Evolutionary conservation across 164 flowering plant species (phyloP), one percentile per base, ranked within the genome.

Genomic region (Kingdonia uniflora): DNA sequence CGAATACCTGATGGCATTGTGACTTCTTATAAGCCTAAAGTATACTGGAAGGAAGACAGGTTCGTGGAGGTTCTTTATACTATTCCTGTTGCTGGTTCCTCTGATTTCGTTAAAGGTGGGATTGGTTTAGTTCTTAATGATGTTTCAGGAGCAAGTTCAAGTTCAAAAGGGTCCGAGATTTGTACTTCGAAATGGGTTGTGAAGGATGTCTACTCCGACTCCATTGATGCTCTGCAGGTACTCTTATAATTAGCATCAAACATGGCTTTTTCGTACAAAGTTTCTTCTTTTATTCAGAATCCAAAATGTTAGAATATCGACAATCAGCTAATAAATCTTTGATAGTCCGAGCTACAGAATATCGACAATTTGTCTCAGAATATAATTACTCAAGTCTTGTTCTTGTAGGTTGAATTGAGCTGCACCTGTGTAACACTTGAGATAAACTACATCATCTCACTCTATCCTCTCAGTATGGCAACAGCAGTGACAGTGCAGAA

Each of bases 191-290:
- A 81, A 35, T 90, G 97, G 97, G 71, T 57, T 47, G 87, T 87
- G 0, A 79, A 73, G 54, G 82, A 82, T 69, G 80, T 71, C 13
- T 91, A 90, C 49, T 76, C 80, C 0, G 97, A 90, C 61, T 71
- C 97, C 70, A 78, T 85, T 56, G 97, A 90, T 69, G 95, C 97
- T 63, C 75, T 90, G 14, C 95, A 87, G 97, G 97, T 87, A 59
- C 14, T 47, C 1, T 5, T 21, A 14, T 24, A 14, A 23, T 46
- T 10, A 19, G n/a, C n/a, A n/a, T n/a, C n/a, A n/a, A n/a, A n/a
- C n/a, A n/a, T n/a, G n/a, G n/a, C n/a, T n/a, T n/a, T n/a, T n/a
- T n/a, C n/a, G n/a, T n/a, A n/a, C n/a, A n/a, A n/a, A n/a, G n/a
- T n/a, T n/a, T n/a, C n/a, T n/a, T n/a, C n/a, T n/a, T n/a, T n/a